Conservation (phyloP, 1,139 yeast species). For the Hemisphaericaspora xylanilytica region DNA sequence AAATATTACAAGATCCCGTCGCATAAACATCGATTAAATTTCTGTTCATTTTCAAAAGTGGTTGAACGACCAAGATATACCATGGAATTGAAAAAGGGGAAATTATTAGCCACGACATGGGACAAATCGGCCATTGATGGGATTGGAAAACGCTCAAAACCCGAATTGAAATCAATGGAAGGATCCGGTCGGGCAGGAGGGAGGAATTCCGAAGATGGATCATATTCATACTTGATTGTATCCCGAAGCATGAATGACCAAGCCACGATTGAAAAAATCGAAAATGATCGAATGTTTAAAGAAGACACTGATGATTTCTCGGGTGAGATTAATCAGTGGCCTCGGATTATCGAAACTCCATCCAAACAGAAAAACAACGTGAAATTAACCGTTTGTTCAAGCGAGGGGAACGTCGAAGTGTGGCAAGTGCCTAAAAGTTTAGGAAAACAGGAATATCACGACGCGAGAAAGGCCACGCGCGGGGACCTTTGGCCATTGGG, state of each 20-base stretch:
- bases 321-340: constrained; percentile 54
- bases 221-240: constrained; percentile 72
- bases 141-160: constrained; percentile 39
- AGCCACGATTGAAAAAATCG: constrained; percentile 34
- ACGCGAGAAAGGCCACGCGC: constrained; percentile 76
- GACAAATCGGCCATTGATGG: constrained; percentile 52
- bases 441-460: constrained; percentile 77
- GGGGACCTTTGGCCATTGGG: constrained; percentile 93
- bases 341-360: constrained; percentile 74
- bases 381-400: constrained; percentile 72
- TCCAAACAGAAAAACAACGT: constrained; percentile 82
- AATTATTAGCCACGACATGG: constrained; percentile 73
- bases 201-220: constrained; percentile 68
- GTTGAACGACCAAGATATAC: constrained; percentile 76
- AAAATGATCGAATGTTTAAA: constrained; percentile 27
- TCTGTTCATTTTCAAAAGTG: constrained; percentile 75
- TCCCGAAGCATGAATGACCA: constrained; percentile 50
- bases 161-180: constrained; percentile 28
- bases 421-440: constrained; percentile 86
- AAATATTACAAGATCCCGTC: constrained; percentile 61
- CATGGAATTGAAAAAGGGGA: constrained; percentile 81
- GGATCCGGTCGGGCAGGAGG: constrained; percentile 81
- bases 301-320: constrained; percentile 20
- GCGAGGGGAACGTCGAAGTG: constrained; percentile 74
- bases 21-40: constrained; percentile 58